Evolutionary conservation across 129 eudicot species (phyloP).

Genomic region (Tanacetum coccineum): DNA sequence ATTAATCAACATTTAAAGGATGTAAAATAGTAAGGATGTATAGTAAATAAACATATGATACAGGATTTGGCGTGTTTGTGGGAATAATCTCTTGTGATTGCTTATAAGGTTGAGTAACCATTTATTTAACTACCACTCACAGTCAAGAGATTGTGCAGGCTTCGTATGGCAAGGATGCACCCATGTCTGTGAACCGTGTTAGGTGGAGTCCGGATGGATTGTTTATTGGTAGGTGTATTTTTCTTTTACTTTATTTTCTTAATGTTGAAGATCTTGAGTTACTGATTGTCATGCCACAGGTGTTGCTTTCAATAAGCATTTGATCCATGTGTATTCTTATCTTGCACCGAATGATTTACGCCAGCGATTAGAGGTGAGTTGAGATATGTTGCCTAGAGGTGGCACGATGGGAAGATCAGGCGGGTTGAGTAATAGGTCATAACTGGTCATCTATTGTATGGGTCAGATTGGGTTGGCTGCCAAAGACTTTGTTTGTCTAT

Average conservation of each 20-base stretch:
- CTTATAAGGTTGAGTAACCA: no score
- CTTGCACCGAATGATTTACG: slow-evolving; percentile 70
- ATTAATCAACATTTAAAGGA: neutral
- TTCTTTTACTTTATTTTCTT: neutral
- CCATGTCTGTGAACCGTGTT: slow-evolving; percentile 69
- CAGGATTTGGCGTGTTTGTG: neutral
- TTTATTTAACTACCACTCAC: slow-evolving; percentile 11
- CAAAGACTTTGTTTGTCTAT: no score
- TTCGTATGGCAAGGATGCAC: slow-evolving; percentile 61
- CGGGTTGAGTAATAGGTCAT: no score
- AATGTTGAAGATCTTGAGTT: slow-evolving; percentile 4
- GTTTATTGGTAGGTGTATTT: slow-evolving; percentile 52
- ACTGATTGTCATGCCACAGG: slow-evolving; percentile 40
- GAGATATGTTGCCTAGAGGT: slow-evolving; percentile 4
- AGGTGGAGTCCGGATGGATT: slow-evolving; percentile 93
- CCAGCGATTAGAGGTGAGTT: slow-evolving; percentile 80
- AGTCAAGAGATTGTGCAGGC: slow-evolving; percentile 46
- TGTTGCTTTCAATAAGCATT: slow-evolving; percentile 78
- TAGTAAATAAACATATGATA: slow-evolving; percentile 6
- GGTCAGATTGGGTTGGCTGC: no score
- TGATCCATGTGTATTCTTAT: slow-evolving; percentile 72
- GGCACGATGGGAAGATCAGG: no score
- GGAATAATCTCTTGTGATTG: neutral
- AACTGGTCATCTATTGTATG: no score
- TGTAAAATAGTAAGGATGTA: neutral